Conservation (phyloP, 208 protist genomes). For the Trypanosoma melophagium region DNA sequence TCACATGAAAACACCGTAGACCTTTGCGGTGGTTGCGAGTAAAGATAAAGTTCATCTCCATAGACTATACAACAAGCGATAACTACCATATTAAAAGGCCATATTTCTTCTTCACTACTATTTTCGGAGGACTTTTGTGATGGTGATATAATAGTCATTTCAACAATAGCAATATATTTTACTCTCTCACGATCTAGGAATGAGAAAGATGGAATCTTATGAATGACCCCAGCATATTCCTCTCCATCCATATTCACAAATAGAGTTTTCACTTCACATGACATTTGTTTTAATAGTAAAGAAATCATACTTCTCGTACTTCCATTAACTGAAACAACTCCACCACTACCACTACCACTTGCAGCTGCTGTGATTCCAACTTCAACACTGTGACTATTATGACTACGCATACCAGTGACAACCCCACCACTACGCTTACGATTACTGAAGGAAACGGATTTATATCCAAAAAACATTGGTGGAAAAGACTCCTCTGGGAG, state of each 20-base stretch:
- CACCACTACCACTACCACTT: background rate
- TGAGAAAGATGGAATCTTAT: constrained; percentile 3
- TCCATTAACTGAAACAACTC: background rate
- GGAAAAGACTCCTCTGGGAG: constrained; percentile 1
- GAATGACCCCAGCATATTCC: background rate
- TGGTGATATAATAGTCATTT: constrained; percentile 4
- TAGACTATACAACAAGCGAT: constrained; percentile 8
- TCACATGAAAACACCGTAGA: background rate
- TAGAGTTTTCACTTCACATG: constrained; percentile 1
- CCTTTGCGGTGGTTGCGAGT: background rate
- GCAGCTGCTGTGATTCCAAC: too few species aligned
- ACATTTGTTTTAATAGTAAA: background rate
- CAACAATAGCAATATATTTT: constrained; percentile 4
- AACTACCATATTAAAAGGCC: constrained; percentile 2
- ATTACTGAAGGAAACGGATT: background rate
- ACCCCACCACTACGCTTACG: background rate
- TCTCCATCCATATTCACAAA: constrained; percentile 8
- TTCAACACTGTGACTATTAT: too few species aligned
- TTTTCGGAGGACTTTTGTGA: background rate
- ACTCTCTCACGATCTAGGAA: constrained; percentile 1
- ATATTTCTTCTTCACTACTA: background rate
- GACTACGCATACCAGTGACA: background rate
- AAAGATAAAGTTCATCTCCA: constrained; percentile 16
- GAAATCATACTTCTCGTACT: background rate
- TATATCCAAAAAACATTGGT: constrained; percentile 16